These are phyloP conservation scores for Zychaea mexicana DNA, from an alignment of 371 early-diverging fungal species.

Conservation along the genomic window DNA sequence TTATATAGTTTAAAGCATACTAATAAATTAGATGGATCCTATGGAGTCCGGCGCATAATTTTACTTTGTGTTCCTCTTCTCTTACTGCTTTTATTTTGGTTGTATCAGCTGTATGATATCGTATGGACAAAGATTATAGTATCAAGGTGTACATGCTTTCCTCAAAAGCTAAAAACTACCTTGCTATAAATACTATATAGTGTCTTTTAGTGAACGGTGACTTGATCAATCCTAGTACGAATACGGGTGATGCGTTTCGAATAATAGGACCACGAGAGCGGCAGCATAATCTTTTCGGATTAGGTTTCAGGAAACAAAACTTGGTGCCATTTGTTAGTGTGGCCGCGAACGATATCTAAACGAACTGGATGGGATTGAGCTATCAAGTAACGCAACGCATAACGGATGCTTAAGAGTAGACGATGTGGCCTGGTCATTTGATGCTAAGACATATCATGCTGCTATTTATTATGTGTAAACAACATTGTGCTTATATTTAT, in stretches of 20 bases:
- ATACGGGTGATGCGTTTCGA: not conserved
- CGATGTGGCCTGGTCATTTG: constrained; percentile 40
- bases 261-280: constrained; percentile 24
- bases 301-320: constrained; percentile 29
- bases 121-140: too few relatives aligned
- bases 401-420: constrained; percentile 50
- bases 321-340: constrained; percentile 39
- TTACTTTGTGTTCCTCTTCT: too few relatives aligned
- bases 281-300: constrained; percentile 31
- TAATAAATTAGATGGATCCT: too few relatives aligned
- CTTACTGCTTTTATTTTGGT: too few relatives aligned
- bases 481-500: not conserved
- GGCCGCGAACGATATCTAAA: constrained; percentile 38
- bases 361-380: constrained; percentile 17
- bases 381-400: constrained; percentile 25
- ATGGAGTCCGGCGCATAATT: too few relatives aligned
- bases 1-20: too few relatives aligned
- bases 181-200: not conserved
- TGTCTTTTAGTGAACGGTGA: constrained; percentile 3
- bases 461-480: not conserved
- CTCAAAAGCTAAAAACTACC: not conserved
- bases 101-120: too few relatives aligned
- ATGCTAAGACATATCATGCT: constrained; percentile 6
- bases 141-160: too few relatives aligned
- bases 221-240: not conserved